Evolutionary conservation across 129 eudicot genomes (phyloP).

Genomic region (Artemisia tridentata): DNA sequence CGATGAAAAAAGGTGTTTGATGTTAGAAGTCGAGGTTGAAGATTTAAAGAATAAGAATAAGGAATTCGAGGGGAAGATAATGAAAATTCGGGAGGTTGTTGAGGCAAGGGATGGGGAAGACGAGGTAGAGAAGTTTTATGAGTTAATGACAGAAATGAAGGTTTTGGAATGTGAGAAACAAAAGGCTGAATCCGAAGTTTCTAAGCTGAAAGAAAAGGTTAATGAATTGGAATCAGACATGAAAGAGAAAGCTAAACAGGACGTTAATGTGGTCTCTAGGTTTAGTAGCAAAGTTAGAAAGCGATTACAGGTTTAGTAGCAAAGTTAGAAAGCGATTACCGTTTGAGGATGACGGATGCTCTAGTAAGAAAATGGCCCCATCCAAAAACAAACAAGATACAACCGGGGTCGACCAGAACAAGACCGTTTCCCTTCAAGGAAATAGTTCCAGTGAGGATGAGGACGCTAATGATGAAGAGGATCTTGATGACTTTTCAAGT

Average conservation of each 20-base stretch:
- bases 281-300: conserved; percentile 21
- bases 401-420: conserved; percentile 7
- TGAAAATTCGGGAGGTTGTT: conserved; percentile 1
- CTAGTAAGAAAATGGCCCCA: conserved; percentile 44
- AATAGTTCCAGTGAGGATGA: conserved; percentile 26
- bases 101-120: conserved; percentile 9
- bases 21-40: conserved; percentile 40
- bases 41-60: conserved; percentile 38
- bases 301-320: not conserved
- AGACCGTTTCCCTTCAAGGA: not conserved
- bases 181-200: conserved; percentile 45
- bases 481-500: too few species aligned
- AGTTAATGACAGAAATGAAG: conserved; percentile 48
- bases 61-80: conserved; percentile 37
- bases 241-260: not conserved
- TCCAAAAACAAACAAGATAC: conserved; percentile 15
- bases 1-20: conserved; percentile 31
- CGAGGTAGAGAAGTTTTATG: conserved; percentile 24
- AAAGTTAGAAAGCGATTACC: conserved; percentile 38
- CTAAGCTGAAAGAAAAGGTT: conserved; percentile 42
- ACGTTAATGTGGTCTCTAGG: not conserved
- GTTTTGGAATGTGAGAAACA: conserved; percentile 63
- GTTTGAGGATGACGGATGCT: conserved; percentile 37
- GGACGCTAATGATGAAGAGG: conserved; percentile 21
- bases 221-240: conserved; percentile 19